Percentiles rank a stretch among this genome's conserved stretches.
Evolutionary conservation across 805 yeast genomes (phyloP).

Genomic region (Candida suzukii): DNA sequence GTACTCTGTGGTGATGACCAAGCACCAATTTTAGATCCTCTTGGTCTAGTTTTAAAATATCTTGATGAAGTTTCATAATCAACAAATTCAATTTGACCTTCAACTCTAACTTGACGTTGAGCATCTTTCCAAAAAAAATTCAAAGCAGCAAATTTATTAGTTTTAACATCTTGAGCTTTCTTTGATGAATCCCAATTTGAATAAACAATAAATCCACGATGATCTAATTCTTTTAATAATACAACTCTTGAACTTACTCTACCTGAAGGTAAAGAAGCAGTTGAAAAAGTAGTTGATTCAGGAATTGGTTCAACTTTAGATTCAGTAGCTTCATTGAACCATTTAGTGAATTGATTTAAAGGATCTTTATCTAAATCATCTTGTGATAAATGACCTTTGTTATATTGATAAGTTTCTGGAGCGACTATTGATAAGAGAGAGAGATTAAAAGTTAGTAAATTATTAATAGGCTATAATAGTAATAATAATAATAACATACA

Average conservation of each 20-base stretch:
- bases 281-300: constrained; percentile 81
- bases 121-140: constrained; percentile 88
- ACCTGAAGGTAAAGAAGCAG: constrained; percentile 87
- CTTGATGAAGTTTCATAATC: constrained; percentile 64
- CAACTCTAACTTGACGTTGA: constrained; percentile 91
- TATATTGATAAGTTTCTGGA: constrained; percentile 84
- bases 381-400: constrained; percentile 53
- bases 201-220: constrained; percentile 75
- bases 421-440: constrained; percentile 51
- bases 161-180: constrained; percentile 61
- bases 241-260: constrained; percentile 80
- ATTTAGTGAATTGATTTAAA: constrained; percentile 66
- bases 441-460: too few species aligned
- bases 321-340: constrained; percentile 76
- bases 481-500: constrained; percentile 12
- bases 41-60: constrained; percentile 82
- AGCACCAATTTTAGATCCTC: constrained; percentile 92
- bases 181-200: constrained; percentile 90
- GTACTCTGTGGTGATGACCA: constrained; percentile 92
- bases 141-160: constrained; percentile 76
- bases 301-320: constrained; percentile 55
- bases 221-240: constrained; percentile 83
- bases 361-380: constrained; percentile 53
- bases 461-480: too few species aligned
- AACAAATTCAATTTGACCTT: constrained; percentile 74